Evolutionary conservation across 108 stramenopile genomes (phyloP), one percentile per base, ranked within the genome.

Genomic region (Fragilariopsis cylindrus): DNA sequence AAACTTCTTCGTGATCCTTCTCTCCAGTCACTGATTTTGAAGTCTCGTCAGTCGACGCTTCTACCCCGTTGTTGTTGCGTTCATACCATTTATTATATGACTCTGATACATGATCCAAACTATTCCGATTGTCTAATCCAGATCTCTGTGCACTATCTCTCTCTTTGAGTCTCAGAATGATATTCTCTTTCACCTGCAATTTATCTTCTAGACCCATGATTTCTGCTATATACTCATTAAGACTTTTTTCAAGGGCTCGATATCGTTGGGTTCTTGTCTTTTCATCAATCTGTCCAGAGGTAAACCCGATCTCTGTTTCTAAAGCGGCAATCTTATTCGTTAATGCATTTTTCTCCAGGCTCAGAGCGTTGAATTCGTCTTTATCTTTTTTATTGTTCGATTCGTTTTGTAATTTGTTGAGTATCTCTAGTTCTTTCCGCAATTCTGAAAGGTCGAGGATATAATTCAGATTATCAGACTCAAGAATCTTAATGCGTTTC

Each of bases 181-280:
- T 67, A 40, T 57, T 47, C 9, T 78, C 71, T 52, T 72, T 78
- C 0, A 65, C 57, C 21, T 54, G 44, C 48, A 78, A 56, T 8
- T 70, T 53, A n/a, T 78, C 77, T 57, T 78, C 71, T 65, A 78
- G 50, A 4, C 77, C 43, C 43, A 70, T 57, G 13, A 78, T 72
- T 54, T 78, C 77, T 12, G 54, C 55, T 21, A 72, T 64, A 19
- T 67, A 68, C 7, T 78, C 77, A 54, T 72, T 69, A 39, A 78
- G 16, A 58, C 41, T 67, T 44, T 53, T 72, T 40, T 78, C 77
- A 2, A 78, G 66, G 9, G 56, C 64, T 40, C 46, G 48, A 60
- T 72, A 78, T 21, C 64, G 49, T 13, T 46, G 21, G 7, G 52
- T 68, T 50, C 64, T 72, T 13, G 70, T 69, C 44, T n/a, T 39